These are phyloP conservation scores for Acanthamoeba healyi DNA, from an alignment of 208 protist genomes.

Conservation along the genomic window DNA sequence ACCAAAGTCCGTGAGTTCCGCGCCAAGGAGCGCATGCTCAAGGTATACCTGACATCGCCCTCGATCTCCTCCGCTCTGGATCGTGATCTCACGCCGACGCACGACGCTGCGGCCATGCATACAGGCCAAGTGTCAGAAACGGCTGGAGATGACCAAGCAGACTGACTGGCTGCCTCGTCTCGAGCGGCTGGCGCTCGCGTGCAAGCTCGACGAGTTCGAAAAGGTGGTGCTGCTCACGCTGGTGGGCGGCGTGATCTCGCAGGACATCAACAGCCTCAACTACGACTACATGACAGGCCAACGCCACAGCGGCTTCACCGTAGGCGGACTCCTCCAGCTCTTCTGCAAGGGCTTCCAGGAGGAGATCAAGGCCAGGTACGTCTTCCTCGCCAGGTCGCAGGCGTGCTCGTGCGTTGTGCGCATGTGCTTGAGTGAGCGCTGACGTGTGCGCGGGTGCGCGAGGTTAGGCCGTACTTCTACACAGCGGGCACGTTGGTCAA, in stretches of 20 bases:
- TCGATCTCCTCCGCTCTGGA: too few species aligned
- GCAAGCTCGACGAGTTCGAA: constrained; percentile 70
- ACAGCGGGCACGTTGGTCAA: constrained; percentile 75
- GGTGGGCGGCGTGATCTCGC: background rate
- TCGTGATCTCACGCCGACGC: background rate
- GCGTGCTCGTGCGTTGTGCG: too few species aligned
- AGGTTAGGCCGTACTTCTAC: constrained; percentile 74
- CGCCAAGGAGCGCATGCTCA: constrained; percentile 65
- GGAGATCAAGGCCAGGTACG: constrained; percentile 32
- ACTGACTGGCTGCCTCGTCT: constrained; percentile 66
- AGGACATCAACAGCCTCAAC: constrained; percentile 13
- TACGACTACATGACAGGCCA: background rate
- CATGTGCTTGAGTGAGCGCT: too few species aligned
- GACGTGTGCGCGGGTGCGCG: too few species aligned
- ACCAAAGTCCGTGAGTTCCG: constrained; percentile 15
- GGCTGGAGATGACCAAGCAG: background rate
- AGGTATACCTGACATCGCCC: background rate
- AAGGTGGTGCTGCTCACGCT: constrained; percentile 71
- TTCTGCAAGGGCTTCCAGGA: constrained; percentile 67
- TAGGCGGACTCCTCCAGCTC: background rate
- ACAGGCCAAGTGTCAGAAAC: background rate
- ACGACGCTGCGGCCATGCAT: background rate
- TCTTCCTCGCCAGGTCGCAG: too few species aligned
- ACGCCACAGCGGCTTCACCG: background rate
- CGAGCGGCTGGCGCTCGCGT: constrained; percentile 60